Evolutionary conservation across 768 basidiomycete species (phyloP), one percentile per base, ranked within the genome.

Genomic region (Suillus discolor): DNA sequence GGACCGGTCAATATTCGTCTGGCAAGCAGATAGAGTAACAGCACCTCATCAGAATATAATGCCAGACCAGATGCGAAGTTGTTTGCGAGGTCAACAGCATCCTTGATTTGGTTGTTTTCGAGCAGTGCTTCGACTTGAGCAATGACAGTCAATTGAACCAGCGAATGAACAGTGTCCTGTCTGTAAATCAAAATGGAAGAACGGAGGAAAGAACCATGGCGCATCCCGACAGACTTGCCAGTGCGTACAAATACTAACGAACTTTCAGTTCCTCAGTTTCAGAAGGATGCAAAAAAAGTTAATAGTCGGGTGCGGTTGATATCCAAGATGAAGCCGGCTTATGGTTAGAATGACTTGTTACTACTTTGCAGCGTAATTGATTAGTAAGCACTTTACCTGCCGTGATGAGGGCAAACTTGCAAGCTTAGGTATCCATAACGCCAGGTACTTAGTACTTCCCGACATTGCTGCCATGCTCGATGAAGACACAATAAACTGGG

Each of bases 41-140:
- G 59, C 25, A 60, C 59, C 59, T 60, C 59, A 12, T 60, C 41
- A 42, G 41, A 28, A 60, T 42, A 28, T 42, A 72, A 44, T 68
- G 87, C 87, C 79, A 89, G 87, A 64, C 85, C 85, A 66, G 83
- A 79, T 72, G 88, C 83, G 7, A 85, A 77, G 25, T 79, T 79
- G n/a, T 90, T 89, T 3, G 85, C 85, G 34, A 94, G 73, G 49
- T 82, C 81, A 41, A 84, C 82, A 3, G 86, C 90, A 74, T 93
- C 90, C 62, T 87, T 82, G 8, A 92, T 81, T 66, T 83, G 79
- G 70, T 89, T 89, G 65, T 80, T 83, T 51, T 88, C 84, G 20
- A 94, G 81, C 41, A 93, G 75, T 0, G 87, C 83, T 68, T 92
- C 91, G 25, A 86, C 84, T 74, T 92, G 92, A 1, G 90, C 87